Evolutionary conservation across 2,329 filamentous ascomycete species (phyloP).

Genomic region (Microcera coccophila): DNA sequence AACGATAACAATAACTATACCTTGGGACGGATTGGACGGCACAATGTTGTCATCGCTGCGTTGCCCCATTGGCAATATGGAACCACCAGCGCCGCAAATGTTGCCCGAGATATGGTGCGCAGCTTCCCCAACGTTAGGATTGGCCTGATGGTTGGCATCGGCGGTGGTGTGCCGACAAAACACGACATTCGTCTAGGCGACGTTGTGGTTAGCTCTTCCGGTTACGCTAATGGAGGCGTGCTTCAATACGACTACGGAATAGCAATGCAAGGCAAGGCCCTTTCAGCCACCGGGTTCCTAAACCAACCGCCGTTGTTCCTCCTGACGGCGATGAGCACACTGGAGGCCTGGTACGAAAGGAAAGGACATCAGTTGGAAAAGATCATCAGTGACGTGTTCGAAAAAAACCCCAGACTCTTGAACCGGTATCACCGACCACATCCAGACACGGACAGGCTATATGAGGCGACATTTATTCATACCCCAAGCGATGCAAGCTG

Average conservation of each 20-base stretch:
- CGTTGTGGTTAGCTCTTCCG: conserved; percentile 17
- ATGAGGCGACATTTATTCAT: neutral
- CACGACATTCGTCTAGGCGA: conserved; percentile 32
- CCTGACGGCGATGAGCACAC: conserved; percentile 7
- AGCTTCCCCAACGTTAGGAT: conserved; percentile 29
- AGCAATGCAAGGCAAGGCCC: neutral
- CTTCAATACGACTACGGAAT: conserved; percentile 24
- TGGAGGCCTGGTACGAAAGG: conserved; percentile 7
- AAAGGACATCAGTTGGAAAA: conserved; percentile 14
- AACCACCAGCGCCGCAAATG: conserved; percentile 21
- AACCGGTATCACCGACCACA: neutral
- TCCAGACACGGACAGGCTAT: neutral
- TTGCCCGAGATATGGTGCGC: conserved; percentile 24
- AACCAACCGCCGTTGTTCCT: conserved; percentile 16
- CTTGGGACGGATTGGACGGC: conserved; percentile 28
- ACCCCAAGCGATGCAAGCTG: neutral
- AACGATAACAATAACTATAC: conserved; percentile 29
- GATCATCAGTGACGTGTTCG: conserved; percentile 2
- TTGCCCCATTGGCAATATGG: conserved; percentile 27
- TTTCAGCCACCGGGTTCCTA: conserved; percentile 4
- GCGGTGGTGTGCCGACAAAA: conserved; percentile 33
- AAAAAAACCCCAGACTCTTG: neutral
- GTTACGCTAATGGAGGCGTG: conserved; percentile 15
- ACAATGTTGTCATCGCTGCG: conserved; percentile 34
- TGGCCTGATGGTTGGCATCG: conserved; percentile 33